Evolutionary conservation across 169 alveolate species (phyloP).

Genomic region (Eimeria brunetti): DNA sequence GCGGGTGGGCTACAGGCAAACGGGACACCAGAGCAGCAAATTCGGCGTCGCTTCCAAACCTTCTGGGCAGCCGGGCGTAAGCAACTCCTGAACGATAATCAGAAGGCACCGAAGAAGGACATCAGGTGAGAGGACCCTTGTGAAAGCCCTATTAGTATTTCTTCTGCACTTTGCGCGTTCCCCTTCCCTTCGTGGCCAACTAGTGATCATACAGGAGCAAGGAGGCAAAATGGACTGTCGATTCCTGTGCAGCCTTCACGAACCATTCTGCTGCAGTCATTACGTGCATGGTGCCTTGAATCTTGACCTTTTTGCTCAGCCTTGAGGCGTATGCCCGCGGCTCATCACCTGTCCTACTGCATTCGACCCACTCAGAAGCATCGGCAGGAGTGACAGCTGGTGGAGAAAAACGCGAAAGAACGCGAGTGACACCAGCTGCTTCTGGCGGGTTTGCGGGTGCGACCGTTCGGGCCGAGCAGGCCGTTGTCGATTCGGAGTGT

Average conservation of each 20-base stretch:
- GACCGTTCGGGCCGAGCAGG: background rate
- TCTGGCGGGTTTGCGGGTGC: background rate
- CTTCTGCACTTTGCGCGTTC: background rate
- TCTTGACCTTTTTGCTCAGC: slow-evolving; percentile 10
- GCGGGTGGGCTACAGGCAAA: background rate
- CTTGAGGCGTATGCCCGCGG: slow-evolving; percentile 54
- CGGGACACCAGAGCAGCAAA: background rate
- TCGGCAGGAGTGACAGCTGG: slow-evolving; percentile 3
- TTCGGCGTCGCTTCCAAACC: background rate
- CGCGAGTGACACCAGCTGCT: background rate
- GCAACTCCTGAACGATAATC: background rate
- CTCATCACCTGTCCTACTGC: background rate
- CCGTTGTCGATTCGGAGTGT: slow-evolving; percentile 7
- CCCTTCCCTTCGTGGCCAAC: background rate
- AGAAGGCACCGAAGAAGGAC: background rate
- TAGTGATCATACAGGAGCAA: background rate
- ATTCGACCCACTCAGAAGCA: background rate
- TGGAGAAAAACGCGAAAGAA: background rate
- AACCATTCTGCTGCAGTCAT: background rate
- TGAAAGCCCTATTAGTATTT: background rate
- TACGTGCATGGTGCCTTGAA: background rate
- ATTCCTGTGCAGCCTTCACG: background rate
- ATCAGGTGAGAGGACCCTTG: background rate
- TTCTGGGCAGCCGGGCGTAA: slow-evolving; percentile 52
- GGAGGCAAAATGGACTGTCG: background rate